Evolutionary conservation across 768 basidiomycete genomes (phyloP), one percentile per base, ranked within the genome.

Genomic region (Leccinum subgranulosum): DNA sequence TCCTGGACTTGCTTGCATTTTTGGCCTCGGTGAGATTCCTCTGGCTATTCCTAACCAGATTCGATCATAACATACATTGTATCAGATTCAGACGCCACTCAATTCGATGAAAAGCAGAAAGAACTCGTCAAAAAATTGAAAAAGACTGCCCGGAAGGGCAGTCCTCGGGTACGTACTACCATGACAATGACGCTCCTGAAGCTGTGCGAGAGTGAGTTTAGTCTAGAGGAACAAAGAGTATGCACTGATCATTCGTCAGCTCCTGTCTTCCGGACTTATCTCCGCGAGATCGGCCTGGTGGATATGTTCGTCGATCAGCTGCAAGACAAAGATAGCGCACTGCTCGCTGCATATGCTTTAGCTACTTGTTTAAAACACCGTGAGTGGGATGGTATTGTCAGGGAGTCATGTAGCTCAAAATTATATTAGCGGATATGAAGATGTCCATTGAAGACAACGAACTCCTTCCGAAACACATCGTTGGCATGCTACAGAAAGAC

Each of bases 401-500:
- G 21, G 4, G 23, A 11, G 14, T 4, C 10, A 0, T 8, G 6
- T 47, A 3, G 33, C 45, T 59, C 6, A 61, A 3, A 29, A 25
- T 15, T 19, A 17, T 8, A 6, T 14, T 15, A 67, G 66, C 2
- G 4, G 60, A 61, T n/a, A 64, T 68, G 61, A 34, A 52, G 12
- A 47, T 56, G 15, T 19, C 45, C 8, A 27, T 68, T 21, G 54
- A 49, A 39, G 17, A 49, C 6, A 53, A 55, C 6, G 25, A 54
- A 4, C 39, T 29, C 21, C 49, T 64, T 47, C 46, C 21, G 12
- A 25, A 47, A 15, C 28, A 59, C 11, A 69, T 68, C 6, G 23
- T 67, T 17, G 51, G 51, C n/a, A 68, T 68, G 66, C 51, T 66
- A 25, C 60, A 62, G 28, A 31, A 55, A 11, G 61, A 69, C 53